A percentile compares a stretch with the other conserved stretches of the same genome.
Evolutionary conservation across 1,284 basidiomycete species (phyloP).

Genomic region (Ganoderma leucocontextum): DNA sequence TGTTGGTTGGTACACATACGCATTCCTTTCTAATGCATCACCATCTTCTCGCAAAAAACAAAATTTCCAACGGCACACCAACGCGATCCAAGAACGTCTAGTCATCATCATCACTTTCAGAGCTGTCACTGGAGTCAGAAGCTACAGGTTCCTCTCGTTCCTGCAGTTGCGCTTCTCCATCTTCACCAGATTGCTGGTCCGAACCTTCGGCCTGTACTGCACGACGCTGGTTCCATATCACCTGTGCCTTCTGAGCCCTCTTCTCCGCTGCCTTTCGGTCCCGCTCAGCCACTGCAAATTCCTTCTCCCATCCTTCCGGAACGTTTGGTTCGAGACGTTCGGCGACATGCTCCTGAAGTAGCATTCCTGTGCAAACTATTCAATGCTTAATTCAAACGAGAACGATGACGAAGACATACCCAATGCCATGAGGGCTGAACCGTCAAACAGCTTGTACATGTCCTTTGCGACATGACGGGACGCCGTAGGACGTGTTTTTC

Average conservation of each 20-base stretch:
- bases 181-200: slow-evolving; percentile 26
- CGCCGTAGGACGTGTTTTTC: slow-evolving; percentile 18
- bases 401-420: slow-evolving; percentile 49
- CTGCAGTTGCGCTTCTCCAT: slow-evolving; percentile 16
- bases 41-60: neutral
- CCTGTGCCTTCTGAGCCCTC: slow-evolving; percentile 26
- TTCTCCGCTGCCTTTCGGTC: slow-evolving; percentile 17
- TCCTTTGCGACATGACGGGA: slow-evolving; percentile 48
- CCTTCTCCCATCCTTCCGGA: slow-evolving; percentile 53
- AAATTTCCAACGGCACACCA: neutral
- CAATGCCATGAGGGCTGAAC: slow-evolving; percentile 74
- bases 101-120: slow-evolving; percentile 15
- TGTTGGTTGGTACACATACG: slow-evolving; percentile 23
- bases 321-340: slow-evolving; percentile 48
- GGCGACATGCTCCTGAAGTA: slow-evolving; percentile 70
- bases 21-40: slow-evolving; percentile 20
- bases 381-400: neutral
- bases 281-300: slow-evolving; percentile 32
- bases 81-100: slow-evolving; percentile 3
- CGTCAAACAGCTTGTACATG: slow-evolving; percentile 80
- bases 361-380: slow-evolving; percentile 55
- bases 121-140: slow-evolving; percentile 1
- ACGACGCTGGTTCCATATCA: slow-evolving; percentile 23
- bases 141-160: neutral
- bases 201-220: slow-evolving; percentile 6